These are phyloP conservation scores for Colletotrichum acutatum DNA, from an alignment of 2,329 filamentous ascomycete genomes.

Conservation along the genomic window DNA sequence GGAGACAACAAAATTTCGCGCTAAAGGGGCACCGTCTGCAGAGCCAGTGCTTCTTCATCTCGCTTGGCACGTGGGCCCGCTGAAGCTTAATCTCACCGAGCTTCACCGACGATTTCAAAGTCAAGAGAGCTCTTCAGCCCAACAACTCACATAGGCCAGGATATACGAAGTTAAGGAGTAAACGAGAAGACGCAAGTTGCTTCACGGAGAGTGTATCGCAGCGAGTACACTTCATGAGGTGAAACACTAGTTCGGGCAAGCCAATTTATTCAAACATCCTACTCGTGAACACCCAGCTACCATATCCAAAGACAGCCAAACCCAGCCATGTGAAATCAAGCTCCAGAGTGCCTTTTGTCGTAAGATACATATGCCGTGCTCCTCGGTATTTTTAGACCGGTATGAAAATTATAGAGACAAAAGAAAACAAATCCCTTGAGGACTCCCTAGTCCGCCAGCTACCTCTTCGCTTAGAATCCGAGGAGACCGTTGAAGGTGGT, in stretches of 20 bases:
- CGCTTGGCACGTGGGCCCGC: slow-evolving; percentile 11
- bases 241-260: not conserved
- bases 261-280: slow-evolving; percentile 34
- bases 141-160: not conserved
- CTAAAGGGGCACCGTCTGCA: not conserved
- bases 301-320: slow-evolving; percentile 14
- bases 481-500: slow-evolving; percentile 57
- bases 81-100: slow-evolving; percentile 1
- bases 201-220: not conserved
- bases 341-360: slow-evolving; percentile 8
- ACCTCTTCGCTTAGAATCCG: slow-evolving; percentile 45
- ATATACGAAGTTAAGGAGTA: not conserved
- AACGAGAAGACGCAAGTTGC: not conserved
- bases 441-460: not conserved
- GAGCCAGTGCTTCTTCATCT: slow-evolving; percentile 16
- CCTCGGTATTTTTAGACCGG: not conserved
- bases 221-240: not conserved
- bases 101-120: not conserved
- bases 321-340: slow-evolving; percentile 7
- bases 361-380: slow-evolving; percentile 8
- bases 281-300: slow-evolving; percentile 24
- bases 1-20: not conserved
- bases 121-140: not conserved
- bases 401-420: slow-evolving; percentile 19
- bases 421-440: not conserved